Conservation (phyloP, 2,329 filamentous ascomycete species). For the Pseudocercospora ulei region DNA sequence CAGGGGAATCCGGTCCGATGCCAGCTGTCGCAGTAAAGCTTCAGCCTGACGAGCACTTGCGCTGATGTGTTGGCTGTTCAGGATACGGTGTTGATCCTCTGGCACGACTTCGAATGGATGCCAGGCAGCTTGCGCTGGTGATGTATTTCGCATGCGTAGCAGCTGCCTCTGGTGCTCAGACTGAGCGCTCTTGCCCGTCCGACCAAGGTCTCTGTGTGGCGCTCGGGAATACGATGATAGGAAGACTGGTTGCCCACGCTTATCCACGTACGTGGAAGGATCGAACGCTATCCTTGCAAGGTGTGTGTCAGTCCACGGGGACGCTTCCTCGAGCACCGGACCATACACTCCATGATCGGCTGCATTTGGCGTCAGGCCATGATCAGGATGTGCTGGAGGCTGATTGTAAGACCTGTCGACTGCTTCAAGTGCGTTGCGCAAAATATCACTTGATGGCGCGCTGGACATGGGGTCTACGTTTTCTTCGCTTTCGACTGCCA, state of each 20-base stretch:
- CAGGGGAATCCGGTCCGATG: not conserved
- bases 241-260: not conserved
- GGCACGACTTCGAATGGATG: constrained; percentile 12
- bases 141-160: not conserved
- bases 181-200: not conserved
- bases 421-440: constrained; percentile 17
- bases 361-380: not conserved
- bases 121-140: not conserved
- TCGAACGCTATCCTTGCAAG: not conserved
- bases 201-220: constrained; percentile 6
- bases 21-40: constrained; percentile 11
- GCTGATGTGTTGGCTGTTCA: constrained; percentile 4
- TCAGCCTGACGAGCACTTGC: constrained; percentile 16
- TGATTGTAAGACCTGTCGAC: not conserved
- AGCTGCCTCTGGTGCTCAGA: not conserved
- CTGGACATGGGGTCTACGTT: constrained; percentile 17
- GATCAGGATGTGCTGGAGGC: not conserved
- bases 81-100: not conserved
- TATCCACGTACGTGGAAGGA: not conserved
- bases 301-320: too few relatives aligned
- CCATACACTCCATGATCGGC: too few relatives aligned
- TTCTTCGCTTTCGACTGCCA: constrained; percentile 15
- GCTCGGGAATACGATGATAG: not conserved
- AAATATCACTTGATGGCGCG: constrained; percentile 21
- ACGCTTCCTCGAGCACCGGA: not conserved